These are phyloP conservation scores for Pseudogymnoascus sp. DNA, from an alignment of 2,329 filamentous ascomycete genomes.

Conservation along the genomic window DNA sequence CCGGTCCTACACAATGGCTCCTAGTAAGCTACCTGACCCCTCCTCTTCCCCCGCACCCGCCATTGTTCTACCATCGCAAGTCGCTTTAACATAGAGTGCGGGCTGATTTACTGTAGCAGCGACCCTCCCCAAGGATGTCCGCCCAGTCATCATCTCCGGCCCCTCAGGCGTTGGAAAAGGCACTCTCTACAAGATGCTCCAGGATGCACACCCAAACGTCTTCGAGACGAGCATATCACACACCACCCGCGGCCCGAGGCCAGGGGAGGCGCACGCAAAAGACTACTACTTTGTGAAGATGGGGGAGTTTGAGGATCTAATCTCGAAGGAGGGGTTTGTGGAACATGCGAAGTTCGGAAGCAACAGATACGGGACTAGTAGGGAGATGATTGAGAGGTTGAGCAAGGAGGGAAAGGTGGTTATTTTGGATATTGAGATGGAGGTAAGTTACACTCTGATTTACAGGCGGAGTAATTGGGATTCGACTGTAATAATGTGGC, in stretches of 20 bases:
- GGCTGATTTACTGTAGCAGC: not conserved
- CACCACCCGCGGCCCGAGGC: slow-evolving; percentile 72
- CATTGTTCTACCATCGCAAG: not conserved
- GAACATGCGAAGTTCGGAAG: slow-evolving; percentile 78
- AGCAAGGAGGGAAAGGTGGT: slow-evolving; percentile 65
- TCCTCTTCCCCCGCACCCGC: slow-evolving; percentile 14
- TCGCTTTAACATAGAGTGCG: not conserved
- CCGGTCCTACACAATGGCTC: slow-evolving; percentile 25
- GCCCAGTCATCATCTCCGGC: slow-evolving; percentile 71
- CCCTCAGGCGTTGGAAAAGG: slow-evolving; percentile 77
- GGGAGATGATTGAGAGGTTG: slow-evolving; percentile 70
- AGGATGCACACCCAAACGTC: slow-evolving; percentile 47
- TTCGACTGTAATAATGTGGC: not conserved
- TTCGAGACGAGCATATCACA: slow-evolving; percentile 60
- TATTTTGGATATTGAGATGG: slow-evolving; percentile 94
- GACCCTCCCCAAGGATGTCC: slow-evolving; percentile 24
- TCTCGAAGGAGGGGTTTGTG: slow-evolving; percentile 67
- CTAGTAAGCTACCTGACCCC: slow-evolving; percentile 21
- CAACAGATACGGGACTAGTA: slow-evolving; percentile 81
- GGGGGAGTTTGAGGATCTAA: slow-evolving; percentile 60
- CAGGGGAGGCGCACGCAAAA: slow-evolving; percentile 66
- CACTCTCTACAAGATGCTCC: slow-evolving; percentile 67
- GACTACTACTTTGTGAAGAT: slow-evolving; percentile 74
- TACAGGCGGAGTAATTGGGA: not conserved
- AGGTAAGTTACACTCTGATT: slow-evolving; percentile 43